These are phyloP conservation scores for Fusarium ramigenum DNA, from an alignment of 2,329 filamentous ascomycete genomes.

Conservation along the genomic window DNA sequence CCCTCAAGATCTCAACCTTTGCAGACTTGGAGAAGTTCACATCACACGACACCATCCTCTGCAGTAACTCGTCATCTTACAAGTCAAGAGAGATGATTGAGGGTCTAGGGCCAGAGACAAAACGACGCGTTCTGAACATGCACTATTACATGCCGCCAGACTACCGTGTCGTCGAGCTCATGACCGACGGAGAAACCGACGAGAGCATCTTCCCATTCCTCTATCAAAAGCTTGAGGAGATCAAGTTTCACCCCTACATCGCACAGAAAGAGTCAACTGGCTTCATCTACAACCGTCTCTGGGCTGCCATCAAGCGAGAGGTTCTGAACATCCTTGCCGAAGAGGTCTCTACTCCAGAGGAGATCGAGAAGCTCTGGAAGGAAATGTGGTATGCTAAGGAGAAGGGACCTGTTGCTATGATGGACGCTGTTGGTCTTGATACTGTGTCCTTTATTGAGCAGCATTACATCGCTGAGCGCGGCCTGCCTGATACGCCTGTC, in stretches of 20 bases:
- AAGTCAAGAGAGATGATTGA: slow-evolving; percentile 4
- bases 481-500: background rate
- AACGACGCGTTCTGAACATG: slow-evolving; percentile 4
- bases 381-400: slow-evolving; percentile 8
- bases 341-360: background rate
- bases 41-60: background rate
- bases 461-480: slow-evolving; percentile 6
- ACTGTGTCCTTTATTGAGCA: slow-evolving; percentile 14
- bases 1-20: slow-evolving; percentile 13
- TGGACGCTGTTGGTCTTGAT: slow-evolving; percentile 10
- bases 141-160: slow-evolving; percentile 15
- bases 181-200: slow-evolving; percentile 1
- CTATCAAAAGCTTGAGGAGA: background rate
- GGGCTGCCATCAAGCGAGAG: slow-evolving; percentile 15
- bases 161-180: slow-evolving; percentile 1
- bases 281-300: slow-evolving; percentile 5
- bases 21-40: slow-evolving; percentile 3
- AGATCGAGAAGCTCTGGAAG: slow-evolving; percentile 4
- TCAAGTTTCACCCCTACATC: background rate
- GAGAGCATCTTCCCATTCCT: slow-evolving; percentile 1
- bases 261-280: slow-evolving; percentile 16
- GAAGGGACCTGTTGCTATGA: background rate
- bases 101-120: background rate
- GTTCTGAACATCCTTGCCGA: background rate
- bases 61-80: slow-evolving; percentile 4